Conservation (phyloP, 768 basidiomycete species). For the Sporobolomyces pararoseus region DNA sequence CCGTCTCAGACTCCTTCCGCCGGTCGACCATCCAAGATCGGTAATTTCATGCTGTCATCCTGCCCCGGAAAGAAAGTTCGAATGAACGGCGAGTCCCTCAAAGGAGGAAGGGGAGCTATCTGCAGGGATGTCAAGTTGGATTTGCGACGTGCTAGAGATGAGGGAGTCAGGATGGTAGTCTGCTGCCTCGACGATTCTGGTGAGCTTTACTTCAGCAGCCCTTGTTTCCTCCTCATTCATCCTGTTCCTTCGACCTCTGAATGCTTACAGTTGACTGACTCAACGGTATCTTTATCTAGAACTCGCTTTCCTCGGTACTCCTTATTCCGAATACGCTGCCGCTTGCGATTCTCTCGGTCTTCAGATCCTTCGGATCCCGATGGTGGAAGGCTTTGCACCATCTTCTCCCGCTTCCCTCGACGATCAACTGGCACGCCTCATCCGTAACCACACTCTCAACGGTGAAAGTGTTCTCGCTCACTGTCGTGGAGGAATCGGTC, state of each 20-base stretch:
- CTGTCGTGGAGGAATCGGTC: conserved; percentile 89
- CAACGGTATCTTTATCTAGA: conserved; percentile 56
- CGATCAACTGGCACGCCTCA: conserved; percentile 61
- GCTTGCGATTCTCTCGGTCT: conserved; percentile 64
- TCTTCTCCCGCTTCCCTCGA: conserved; percentile 61
- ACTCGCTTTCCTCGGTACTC: conserved; percentile 75
- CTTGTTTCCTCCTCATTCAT: no score
- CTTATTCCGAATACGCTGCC: conserved; percentile 71
- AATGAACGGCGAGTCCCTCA: conserved; percentile 43
- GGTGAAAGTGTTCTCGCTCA: conserved; percentile 75
- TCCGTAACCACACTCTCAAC: conserved; percentile 66
- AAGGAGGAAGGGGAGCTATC: conserved; percentile 68
- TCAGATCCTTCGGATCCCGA: conserved; percentile 78
- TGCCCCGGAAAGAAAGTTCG: conserved; percentile 89
- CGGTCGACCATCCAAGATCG: conserved; percentile 52
- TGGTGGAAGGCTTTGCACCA: conserved; percentile 84
- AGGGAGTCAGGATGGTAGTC: conserved; percentile 72
- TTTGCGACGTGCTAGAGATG: conserved; percentile 65
- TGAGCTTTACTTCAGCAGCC: no score
- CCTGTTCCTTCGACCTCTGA: background rate
- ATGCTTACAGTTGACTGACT: conserved; percentile 54
- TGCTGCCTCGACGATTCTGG: conserved; percentile 55
- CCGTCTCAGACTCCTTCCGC: conserved; percentile 1
- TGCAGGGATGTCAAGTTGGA: conserved; percentile 77
- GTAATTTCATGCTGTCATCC: conserved; percentile 83